Conservation (phyloP, 352 stramenopile species). For the Pythium aristosporum region DNA sequence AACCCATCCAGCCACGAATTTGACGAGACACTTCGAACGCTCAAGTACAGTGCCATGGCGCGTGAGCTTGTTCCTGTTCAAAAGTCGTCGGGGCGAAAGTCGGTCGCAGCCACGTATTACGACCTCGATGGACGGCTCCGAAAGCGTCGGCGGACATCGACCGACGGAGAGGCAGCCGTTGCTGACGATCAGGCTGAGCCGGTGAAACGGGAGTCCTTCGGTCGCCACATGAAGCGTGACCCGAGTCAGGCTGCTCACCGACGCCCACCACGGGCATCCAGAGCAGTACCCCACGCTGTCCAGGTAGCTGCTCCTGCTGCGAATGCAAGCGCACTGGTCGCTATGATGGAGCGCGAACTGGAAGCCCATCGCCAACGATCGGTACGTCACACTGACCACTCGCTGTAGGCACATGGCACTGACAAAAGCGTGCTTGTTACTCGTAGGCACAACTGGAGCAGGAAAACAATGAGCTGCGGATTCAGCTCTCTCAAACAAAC, state of each 20-base stretch:
- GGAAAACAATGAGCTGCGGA: slow-evolving; percentile 66
- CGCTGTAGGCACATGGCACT: not conserved
- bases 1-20: slow-evolving; percentile 93
- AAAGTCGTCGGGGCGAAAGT: slow-evolving; percentile 34
- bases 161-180: slow-evolving; percentile 8
- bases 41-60: slow-evolving; percentile 93
- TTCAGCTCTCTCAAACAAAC: slow-evolving; percentile 46
- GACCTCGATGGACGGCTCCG: slow-evolving; percentile 30
- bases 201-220: slow-evolving; percentile 23
- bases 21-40: slow-evolving; percentile 95
- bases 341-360: slow-evolving; percentile 23
- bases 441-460: slow-evolving; percentile 38
- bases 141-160: slow-evolving; percentile 23
- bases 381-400: slow-evolving; percentile 12
- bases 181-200: slow-evolving; percentile 1
- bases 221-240: slow-evolving; percentile 27
- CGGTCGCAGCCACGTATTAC: slow-evolving; percentile 32
- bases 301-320: not conserved
- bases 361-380: slow-evolving; percentile 25
- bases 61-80: slow-evolving; percentile 84
- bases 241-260: not conserved
- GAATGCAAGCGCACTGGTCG: slow-evolving; percentile 12
- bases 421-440: not conserved
- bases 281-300: not conserved
- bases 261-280: slow-evolving; percentile 12